Conservation (phyloP, 768 basidiomycete genomes). For the Trametes cinnabarina region DNA sequence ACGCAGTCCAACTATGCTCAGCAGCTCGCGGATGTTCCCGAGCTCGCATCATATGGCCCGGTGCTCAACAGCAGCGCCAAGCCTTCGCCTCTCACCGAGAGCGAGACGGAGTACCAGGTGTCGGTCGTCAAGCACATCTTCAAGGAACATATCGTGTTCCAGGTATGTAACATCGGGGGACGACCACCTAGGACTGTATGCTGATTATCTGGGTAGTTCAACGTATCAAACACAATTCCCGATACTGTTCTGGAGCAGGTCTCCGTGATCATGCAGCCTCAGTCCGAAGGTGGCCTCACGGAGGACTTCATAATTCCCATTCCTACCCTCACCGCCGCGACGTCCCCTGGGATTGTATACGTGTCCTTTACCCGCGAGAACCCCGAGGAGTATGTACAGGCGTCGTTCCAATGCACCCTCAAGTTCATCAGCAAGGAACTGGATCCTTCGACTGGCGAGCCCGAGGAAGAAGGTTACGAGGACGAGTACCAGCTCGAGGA, state of each 20-base stretch:
- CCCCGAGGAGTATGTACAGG: slow-evolving; percentile 74
- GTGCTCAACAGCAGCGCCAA: slow-evolving; percentile 84
- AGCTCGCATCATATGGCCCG: slow-evolving; percentile 80
- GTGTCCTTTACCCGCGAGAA: slow-evolving; percentile 87
- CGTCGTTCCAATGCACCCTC: slow-evolving; percentile 86
- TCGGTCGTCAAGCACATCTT: slow-evolving; percentile 96
- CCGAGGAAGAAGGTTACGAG: slow-evolving; percentile 98
- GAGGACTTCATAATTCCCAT: slow-evolving; percentile 96
- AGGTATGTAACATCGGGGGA: slow-evolving; percentile 49
- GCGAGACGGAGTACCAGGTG: slow-evolving; percentile 97
- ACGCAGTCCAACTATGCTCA: slow-evolving; percentile 83
- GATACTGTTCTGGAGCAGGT: slow-evolving; percentile 95
- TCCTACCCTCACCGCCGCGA: slow-evolving; percentile 62
- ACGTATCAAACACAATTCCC: slow-evolving; percentile 93
- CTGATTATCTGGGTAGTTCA: slow-evolving; percentile 61
- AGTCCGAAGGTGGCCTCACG: slow-evolving; percentile 68
- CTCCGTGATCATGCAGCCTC: slow-evolving; percentile 87
- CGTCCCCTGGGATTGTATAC: slow-evolving; percentile 84
- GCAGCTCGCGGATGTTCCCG: slow-evolving; percentile 83
- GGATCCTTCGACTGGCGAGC: slow-evolving; percentile 91
- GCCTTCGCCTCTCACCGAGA: slow-evolving; percentile 85
- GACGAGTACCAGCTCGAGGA: slow-evolving; percentile 99
- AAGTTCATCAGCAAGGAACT: slow-evolving; percentile 97
- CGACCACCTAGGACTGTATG: neutral
- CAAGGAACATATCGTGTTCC: slow-evolving; percentile 94